These are phyloP conservation scores for Aspergillus sp. DNA, from an alignment of 2,329 filamentous ascomycete genomes.

Conservation along the genomic window DNA sequence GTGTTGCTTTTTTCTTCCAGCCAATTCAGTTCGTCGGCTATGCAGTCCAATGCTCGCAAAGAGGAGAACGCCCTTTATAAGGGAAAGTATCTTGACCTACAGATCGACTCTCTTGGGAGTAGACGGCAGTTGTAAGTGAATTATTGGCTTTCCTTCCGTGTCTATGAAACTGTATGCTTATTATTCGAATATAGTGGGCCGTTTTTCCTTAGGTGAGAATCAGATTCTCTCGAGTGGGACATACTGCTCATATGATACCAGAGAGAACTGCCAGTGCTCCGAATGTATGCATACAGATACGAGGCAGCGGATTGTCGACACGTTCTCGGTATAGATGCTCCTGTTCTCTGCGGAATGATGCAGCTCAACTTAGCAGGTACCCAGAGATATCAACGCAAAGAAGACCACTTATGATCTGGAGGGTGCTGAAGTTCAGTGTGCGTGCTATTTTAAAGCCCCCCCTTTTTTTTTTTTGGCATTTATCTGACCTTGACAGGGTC, in stretches of 20 bases:
- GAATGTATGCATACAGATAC: slow-evolving; percentile 61
- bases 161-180: background rate
- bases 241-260: slow-evolving; percentile 26
- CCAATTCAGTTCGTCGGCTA: background rate
- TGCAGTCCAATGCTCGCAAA: background rate
- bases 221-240: background rate
- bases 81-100: background rate
- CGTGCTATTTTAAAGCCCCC: slow-evolving; percentile 9
- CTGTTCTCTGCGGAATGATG: background rate
- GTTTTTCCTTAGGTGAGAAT: slow-evolving; percentile 12
- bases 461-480: background rate
- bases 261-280: slow-evolving; percentile 64
- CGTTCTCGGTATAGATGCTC: slow-evolving; percentile 49
- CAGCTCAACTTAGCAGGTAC: slow-evolving; percentile 32
- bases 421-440: slow-evolving; percentile 45
- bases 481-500: slow-evolving; percentile 44
- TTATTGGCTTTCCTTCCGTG: background rate
- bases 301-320: slow-evolving; percentile 59
- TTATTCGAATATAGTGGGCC: slow-evolving; percentile 7
- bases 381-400: slow-evolving; percentile 32
- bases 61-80: background rate
- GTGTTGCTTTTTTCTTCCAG: background rate
- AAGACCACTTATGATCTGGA: slow-evolving; percentile 23
- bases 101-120: background rate
- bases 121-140: background rate